phyloP scores from a whole-genome alignment of 2,329 filamentous ascomycete genomes.

The Sporothrix inflata region DNA sequence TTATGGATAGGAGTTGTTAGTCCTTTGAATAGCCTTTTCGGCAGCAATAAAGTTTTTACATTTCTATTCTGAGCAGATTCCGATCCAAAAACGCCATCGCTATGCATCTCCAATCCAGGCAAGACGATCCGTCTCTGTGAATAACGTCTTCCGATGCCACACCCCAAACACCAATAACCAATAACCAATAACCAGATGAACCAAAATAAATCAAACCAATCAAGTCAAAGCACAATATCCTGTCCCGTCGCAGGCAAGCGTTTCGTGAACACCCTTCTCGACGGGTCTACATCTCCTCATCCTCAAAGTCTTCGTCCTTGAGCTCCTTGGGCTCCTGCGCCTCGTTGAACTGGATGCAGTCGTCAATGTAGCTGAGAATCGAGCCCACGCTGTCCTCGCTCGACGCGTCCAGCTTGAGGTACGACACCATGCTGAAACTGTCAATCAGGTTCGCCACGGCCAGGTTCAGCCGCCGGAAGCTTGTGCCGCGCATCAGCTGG shows the following conservation, averaged over 20 bases:
- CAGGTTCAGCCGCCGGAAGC: slow-evolving; percentile 80
- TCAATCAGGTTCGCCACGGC: slow-evolving; percentile 92
- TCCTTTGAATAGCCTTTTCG: slow-evolving; percentile 20
- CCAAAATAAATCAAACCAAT: neutral
- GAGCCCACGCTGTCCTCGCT: slow-evolving; percentile 87
- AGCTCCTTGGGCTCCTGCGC: slow-evolving; percentile 89
- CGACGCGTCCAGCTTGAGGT: slow-evolving; percentile 84
- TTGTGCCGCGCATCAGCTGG: slow-evolving; percentile 76
- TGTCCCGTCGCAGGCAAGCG: neutral
- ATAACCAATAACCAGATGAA: neutral
- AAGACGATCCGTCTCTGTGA: neutral
- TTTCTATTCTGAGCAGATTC: neutral
- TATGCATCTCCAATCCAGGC: slow-evolving; percentile 41
- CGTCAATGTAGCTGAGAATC: slow-evolving; percentile 90
- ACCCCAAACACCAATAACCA: neutral
- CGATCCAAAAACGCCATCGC: slow-evolving; percentile 46
- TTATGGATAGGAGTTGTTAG: slow-evolving; percentile 13
- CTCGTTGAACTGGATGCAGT: slow-evolving; percentile 91
- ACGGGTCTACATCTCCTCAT: slow-evolving; percentile 35
- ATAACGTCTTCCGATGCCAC: neutral
- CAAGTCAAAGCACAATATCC: neutral
- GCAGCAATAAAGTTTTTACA: slow-evolving; percentile 12
- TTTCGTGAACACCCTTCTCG: neutral
- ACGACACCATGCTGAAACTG: slow-evolving; percentile 97
- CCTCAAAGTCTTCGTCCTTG: slow-evolving; percentile 63